Base-by-base conservation (phyloP, 2,329 filamentous ascomycete species). In the Phialemoniopsis sp. region DNA sequence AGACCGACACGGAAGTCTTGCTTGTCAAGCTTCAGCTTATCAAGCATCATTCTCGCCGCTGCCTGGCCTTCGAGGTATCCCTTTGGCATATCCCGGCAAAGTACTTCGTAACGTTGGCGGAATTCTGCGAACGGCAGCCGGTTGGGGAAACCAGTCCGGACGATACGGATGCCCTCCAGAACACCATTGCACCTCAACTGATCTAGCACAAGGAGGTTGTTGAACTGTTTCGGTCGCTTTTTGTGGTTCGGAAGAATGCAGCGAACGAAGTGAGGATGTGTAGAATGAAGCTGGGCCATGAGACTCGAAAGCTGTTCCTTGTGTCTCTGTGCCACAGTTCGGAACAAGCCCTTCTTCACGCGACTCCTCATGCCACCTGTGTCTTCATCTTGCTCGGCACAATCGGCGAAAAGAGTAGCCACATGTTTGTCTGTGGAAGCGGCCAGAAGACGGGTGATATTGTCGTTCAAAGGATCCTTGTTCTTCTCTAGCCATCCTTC, bases 181-280 rank as follows among this genome's bases (percentile, higher is more conserved):
- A 98, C 93, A 85, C 93, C 93, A 59, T 98, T 98, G 66, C 93
- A 98, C 38, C 93, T 82, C n/a, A 98, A 70, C 60, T 98, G 94
- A 55, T 98, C 93, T 6, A 98, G 75, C 2, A 98, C 94, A n/a
- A 98, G 78, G 3, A 89, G 80, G 4, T 87, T 88, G 56, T 86
- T 87, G 62, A 97, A 89, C 57, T 90, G 86, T 63, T 98, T 98
- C 1, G 93, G 89, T 17, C 84, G 79, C 65, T 98, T 98, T 65
- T 95, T 96, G 70, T 98, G 93, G 57, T 98, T 98, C 4, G 93
- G 94, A 43, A 98, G 74, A 46, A 98, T 98, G 58, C 93, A 98
- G 34, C 93, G 87, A 21, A 98, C 93, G 58, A 98, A 98, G 62
- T 98, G 93, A 42, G 94, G 94, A 59, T 98, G 93, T 1, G 93